Evolutionary conservation across 306 rosid genomes (phyloP), one percentile per base, ranked within the genome.

Genomic region (Citrullus amarus): DNA sequence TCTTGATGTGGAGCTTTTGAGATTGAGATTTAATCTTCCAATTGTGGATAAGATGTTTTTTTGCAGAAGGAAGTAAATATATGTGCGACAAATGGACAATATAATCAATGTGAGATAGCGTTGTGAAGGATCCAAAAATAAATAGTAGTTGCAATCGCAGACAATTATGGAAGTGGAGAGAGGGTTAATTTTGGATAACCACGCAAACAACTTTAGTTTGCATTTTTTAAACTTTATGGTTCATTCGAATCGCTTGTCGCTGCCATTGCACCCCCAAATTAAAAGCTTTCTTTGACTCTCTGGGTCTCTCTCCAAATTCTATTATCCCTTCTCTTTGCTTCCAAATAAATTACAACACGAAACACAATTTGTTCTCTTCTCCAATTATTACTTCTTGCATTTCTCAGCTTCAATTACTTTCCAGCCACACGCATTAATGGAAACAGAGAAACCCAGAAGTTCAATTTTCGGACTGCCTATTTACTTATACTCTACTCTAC

Each of bases 181-280:
- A 20, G 13, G 32, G 4, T 60, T 39, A 3, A 17, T 58, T 25
- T 59, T 60, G 38, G 44, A 65, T 65, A 16, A 65, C 71, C 22
- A 65, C 46, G 13, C 44, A 16, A 65, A 65, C 46, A 65, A 34
- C 14, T 65, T 25, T 65, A 4, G 48, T 65, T 34, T 65, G 46
- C 71, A 65, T 65, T 65, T 2, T 62, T 30, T 62, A 0, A 9
- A 30, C 4, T 20, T 57, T 8, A 57, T 57, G 56, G n/a, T 51
- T 51, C 56, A 3, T 48, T 48, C 3, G 54, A 48, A 48, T 48
- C 28, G 5, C 18, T 28, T 11, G 25, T 58, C 63, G 25, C 14
- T 58, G 63, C 68, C 68, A 61, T 61, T 61, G 68, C 68, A 61
- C n/a, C 68, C 68, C 18, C 38, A 61, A 61, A 61, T 61, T 61